Evolutionary conservation across 139 green algal genomes (phyloP).

Genomic region (Chlorella sp.): DNA sequence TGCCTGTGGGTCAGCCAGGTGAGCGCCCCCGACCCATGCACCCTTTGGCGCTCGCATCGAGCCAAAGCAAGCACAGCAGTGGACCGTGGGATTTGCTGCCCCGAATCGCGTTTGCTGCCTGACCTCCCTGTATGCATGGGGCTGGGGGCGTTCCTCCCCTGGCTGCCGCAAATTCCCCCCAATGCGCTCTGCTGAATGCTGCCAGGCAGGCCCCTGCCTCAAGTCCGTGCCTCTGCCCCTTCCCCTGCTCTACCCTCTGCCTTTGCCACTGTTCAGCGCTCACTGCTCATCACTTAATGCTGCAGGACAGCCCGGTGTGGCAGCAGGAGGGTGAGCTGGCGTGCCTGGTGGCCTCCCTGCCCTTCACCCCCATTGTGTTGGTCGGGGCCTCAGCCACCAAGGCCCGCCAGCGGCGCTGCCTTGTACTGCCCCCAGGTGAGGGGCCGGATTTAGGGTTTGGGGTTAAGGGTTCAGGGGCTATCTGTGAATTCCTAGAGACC

Average conservation of each 20-base stretch:
- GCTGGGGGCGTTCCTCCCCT: too few relatives aligned
- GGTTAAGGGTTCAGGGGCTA: neutral
- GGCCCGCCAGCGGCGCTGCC: constrained; percentile 22
- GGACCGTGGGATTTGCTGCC: too few relatives aligned
- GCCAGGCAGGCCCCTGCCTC: too few relatives aligned
- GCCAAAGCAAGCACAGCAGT: too few relatives aligned
- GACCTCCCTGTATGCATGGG: too few relatives aligned
- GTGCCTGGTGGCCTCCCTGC: constrained; percentile 34
- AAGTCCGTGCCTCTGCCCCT: too few relatives aligned
- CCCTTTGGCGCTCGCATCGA: neutral
- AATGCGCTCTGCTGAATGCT: too few relatives aligned
- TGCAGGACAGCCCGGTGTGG: constrained; percentile 6
- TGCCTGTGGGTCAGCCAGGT: constrained; percentile 91
- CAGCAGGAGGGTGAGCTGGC: constrained; percentile 62
- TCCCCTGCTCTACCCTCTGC: too few relatives aligned
- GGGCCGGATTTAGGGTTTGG: neutral
- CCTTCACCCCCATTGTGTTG: constrained; percentile 90
- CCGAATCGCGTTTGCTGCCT: too few relatives aligned
- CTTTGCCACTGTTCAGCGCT: too few relatives aligned
- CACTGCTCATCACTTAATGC: too few relatives aligned
- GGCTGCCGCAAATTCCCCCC: too few relatives aligned
- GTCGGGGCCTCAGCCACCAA: constrained; percentile 85
- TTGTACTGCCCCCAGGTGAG: constrained; percentile 3
- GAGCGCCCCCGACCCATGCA: constrained; percentile 63
- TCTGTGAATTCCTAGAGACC: neutral